Evolutionary conservation across 2,329 filamentous ascomycete genomes (phyloP).

Genomic region (Chaetomiaceae sp.): DNA sequence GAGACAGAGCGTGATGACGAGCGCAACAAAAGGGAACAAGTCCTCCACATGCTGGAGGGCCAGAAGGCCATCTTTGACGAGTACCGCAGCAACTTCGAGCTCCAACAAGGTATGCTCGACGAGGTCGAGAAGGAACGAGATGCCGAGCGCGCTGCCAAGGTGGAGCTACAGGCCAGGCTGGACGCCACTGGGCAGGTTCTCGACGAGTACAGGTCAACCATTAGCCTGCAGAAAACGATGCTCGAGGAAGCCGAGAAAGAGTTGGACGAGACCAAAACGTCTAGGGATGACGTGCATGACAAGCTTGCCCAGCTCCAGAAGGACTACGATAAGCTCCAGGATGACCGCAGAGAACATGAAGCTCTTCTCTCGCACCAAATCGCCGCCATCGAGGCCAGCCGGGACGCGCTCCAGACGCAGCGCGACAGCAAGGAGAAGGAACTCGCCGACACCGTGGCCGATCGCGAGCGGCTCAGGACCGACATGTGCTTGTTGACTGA

Average conservation of each 20-base stretch:
- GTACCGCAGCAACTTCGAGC: slow-evolving; percentile 31
- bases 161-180: slow-evolving; percentile 26
- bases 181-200: slow-evolving; percentile 27
- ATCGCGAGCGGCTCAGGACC: slow-evolving; percentile 16
- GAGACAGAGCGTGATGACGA: slow-evolving; percentile 24
- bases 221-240: slow-evolving; percentile 31
- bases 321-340: slow-evolving; percentile 17
- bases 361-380: slow-evolving; percentile 20
- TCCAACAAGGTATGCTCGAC: slow-evolving; percentile 31
- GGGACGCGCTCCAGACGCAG: slow-evolving; percentile 21
- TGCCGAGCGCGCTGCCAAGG: slow-evolving; percentile 18
- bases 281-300: slow-evolving; percentile 20
- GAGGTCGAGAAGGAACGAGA: slow-evolving; percentile 29
- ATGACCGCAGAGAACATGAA: slow-evolving; percentile 21
- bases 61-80: slow-evolving; percentile 33
- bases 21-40: slow-evolving; percentile 24
- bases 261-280: slow-evolving; percentile 28
- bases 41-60: slow-evolving; percentile 30
- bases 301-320: slow-evolving; percentile 15
- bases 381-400: slow-evolving; percentile 19
- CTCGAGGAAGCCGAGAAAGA: slow-evolving; percentile 33
- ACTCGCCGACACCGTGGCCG: slow-evolving; percentile 17
- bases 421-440: slow-evolving; percentile 23
- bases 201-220: slow-evolving; percentile 32
- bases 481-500: slow-evolving; percentile 9